Conservation (phyloP, 2,329 filamentous ascomycete genomes). For the Colletotrichum aenigma region DNA sequence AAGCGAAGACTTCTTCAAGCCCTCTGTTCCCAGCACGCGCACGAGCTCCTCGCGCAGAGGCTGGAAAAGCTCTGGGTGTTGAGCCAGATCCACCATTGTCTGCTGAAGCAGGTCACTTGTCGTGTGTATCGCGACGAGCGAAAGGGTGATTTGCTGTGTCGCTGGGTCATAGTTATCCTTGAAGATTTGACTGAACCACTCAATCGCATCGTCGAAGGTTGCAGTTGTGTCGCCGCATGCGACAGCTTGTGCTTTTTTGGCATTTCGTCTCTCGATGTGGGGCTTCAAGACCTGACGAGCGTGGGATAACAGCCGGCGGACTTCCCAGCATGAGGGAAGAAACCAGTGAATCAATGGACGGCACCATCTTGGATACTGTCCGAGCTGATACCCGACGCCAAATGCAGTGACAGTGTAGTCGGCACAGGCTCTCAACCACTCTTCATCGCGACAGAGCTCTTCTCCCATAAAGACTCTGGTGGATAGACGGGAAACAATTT, state of each 20-base stretch:
- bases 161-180: slow-evolving; percentile 9
- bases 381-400: background rate
- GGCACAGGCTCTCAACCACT: slow-evolving; percentile 18
- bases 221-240: background rate
- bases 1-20: slow-evolving; percentile 23
- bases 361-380: slow-evolving; percentile 16
- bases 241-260: background rate
- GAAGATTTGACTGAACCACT: slow-evolving; percentile 17
- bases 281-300: slow-evolving; percentile 15
- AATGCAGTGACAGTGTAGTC: slow-evolving; percentile 1
- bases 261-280: slow-evolving; percentile 9
- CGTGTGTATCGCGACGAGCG: slow-evolving; percentile 26
- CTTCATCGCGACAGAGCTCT: slow-evolving; percentile 2
- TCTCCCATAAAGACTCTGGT: slow-evolving; percentile 24
- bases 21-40: slow-evolving; percentile 16
- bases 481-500: slow-evolving; percentile 20
- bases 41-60: slow-evolving; percentile 25
- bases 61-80: slow-evolving; percentile 22
- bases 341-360: slow-evolving; percentile 21
- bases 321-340: slow-evolving; percentile 16
- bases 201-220: slow-evolving; percentile 22
- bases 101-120: slow-evolving; percentile 23
- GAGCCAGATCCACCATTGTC: slow-evolving; percentile 22
- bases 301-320: background rate
- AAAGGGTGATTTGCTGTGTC: slow-evolving; percentile 19